Conservation (phyloP, 352 stramenopile genomes). For the Phytophthora fragariae region DNA sequence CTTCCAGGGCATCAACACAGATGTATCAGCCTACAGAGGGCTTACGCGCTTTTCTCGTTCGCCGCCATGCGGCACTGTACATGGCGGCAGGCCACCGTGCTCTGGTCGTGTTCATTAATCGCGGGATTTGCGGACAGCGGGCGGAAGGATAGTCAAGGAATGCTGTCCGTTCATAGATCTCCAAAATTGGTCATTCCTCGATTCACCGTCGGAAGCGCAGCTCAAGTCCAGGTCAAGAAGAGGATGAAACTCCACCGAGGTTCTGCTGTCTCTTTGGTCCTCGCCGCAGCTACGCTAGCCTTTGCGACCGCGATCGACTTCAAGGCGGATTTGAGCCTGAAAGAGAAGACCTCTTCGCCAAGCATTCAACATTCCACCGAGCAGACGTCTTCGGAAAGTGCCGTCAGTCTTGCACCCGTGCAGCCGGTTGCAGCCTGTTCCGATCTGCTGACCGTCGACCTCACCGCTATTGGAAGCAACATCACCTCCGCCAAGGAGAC, state of each 20-base stretch:
- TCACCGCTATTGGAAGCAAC: constrained; percentile 41
- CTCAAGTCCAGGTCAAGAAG: background rate
- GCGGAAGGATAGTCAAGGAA: background rate
- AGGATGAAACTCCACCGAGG: background rate
- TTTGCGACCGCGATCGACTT: background rate
- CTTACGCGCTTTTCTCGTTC: no score
- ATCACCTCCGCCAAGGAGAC: constrained; percentile 36
- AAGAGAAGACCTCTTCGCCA: background rate
- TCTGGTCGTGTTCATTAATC: background rate
- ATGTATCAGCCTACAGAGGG: no score
- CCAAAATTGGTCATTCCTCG: background rate
- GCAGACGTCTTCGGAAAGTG: no score
- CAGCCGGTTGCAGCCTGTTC: constrained; percentile 14
- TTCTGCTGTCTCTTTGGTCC: background rate
- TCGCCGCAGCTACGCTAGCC: background rate
- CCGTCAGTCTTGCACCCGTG: background rate
- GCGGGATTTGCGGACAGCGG: background rate
- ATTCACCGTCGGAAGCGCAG: background rate
- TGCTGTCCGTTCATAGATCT: background rate
- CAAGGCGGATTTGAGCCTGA: background rate
- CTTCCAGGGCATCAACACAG: background rate
- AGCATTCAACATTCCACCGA: background rate
- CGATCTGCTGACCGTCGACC: constrained; percentile 35
- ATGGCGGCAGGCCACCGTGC: background rate
- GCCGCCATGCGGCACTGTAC: background rate